Evolutionary conservation across 1,284 basidiomycete genomes (phyloP).

Genomic region (Boletus semigastroideus): DNA sequence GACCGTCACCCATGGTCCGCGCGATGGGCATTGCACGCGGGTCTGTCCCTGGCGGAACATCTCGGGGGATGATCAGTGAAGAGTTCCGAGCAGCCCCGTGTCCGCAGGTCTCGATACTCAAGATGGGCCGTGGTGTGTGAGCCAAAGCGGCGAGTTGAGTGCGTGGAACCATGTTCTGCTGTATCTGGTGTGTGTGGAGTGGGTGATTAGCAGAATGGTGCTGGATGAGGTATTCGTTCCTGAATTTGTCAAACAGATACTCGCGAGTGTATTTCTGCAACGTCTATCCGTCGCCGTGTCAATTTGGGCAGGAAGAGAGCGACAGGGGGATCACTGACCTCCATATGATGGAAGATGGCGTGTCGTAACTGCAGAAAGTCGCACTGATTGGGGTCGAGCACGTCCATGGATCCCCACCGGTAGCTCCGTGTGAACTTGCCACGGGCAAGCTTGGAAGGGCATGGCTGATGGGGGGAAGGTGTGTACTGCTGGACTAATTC

Average conservation of each 20-base stretch:
- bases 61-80: slow-evolving; percentile 48
- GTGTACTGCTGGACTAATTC: slow-evolving; percentile 71
- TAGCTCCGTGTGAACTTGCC: slow-evolving; percentile 69
- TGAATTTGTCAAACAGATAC: slow-evolving; percentile 79
- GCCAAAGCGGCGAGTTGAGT: slow-evolving; percentile 44
- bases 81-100: slow-evolving; percentile 46
- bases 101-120: slow-evolving; percentile 67
- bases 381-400: slow-evolving; percentile 71
- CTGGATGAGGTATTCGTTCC: slow-evolving; percentile 54
- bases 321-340: slow-evolving; percentile 47
- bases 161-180: slow-evolving; percentile 37
- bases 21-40: slow-evolving; percentile 39
- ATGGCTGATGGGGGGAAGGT: slow-evolving; percentile 45
- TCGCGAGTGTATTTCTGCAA: slow-evolving; percentile 80
- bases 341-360: slow-evolving; percentile 80
- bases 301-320: slow-evolving; percentile 20
- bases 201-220: slow-evolving; percentile 47
- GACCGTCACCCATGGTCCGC: slow-evolving; percentile 40
- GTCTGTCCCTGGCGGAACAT: slow-evolving; percentile 44
- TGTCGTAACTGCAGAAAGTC: slow-evolving; percentile 73
- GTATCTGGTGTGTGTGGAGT: slow-evolving; percentile 41
- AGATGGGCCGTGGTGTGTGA: slow-evolving; percentile 58
- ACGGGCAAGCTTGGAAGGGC: slow-evolving; percentile 47
- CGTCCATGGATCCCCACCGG: slow-evolving; percentile 78
- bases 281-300: slow-evolving; percentile 46